These are phyloP conservation scores for Didymella segeticola DNA, from an alignment of 2,329 filamentous ascomycete species.

Conservation along the genomic window DNA sequence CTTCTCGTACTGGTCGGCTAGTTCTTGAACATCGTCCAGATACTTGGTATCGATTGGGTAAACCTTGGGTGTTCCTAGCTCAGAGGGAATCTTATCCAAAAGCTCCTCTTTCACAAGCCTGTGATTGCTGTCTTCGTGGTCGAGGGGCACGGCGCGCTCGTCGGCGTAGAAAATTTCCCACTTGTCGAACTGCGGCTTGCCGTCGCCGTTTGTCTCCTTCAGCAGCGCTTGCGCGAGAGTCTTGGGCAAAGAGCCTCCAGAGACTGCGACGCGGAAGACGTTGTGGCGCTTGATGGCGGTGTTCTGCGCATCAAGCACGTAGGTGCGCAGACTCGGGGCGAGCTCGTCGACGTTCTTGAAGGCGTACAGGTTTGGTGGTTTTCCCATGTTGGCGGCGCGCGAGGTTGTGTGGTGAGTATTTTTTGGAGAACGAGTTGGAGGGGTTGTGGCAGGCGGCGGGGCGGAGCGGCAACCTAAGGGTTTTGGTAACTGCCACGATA, in stretches of 20 bases:
- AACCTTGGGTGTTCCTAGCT: constrained; percentile 71
- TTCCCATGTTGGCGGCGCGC: constrained; percentile 43
- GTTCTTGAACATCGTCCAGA: constrained; percentile 82
- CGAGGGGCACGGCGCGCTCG: constrained; percentile 90
- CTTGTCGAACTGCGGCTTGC: constrained; percentile 76
- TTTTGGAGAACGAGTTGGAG: constrained; percentile 9
- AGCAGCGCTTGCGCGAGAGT: constrained; percentile 86
- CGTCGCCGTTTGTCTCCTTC: constrained; percentile 60
- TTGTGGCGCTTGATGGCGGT: constrained; percentile 80
- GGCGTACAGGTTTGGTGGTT: constrained; percentile 72
- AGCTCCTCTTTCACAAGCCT: constrained; percentile 84
- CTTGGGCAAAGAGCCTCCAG: constrained; percentile 90
- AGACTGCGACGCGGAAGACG: constrained; percentile 89
- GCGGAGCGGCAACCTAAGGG: constrained; percentile 4
- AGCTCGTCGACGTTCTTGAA: constrained; percentile 75
- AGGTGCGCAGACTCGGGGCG: constrained; percentile 77
- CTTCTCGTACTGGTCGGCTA: constrained; percentile 94
- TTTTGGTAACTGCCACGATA: constrained; percentile 15
- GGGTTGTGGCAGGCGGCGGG: constrained; percentile 15
- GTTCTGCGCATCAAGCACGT: constrained; percentile 82
- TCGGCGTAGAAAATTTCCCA: constrained; percentile 99
- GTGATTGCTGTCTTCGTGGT: constrained; percentile 95
- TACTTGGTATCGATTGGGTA: constrained; percentile 76
- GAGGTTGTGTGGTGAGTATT: constrained; percentile 2
- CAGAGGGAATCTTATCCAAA: constrained; percentile 81